Conservation (phyloP, 495 filamentous ascomycete genomes). For the Penicilliopsis zonata region DNA sequence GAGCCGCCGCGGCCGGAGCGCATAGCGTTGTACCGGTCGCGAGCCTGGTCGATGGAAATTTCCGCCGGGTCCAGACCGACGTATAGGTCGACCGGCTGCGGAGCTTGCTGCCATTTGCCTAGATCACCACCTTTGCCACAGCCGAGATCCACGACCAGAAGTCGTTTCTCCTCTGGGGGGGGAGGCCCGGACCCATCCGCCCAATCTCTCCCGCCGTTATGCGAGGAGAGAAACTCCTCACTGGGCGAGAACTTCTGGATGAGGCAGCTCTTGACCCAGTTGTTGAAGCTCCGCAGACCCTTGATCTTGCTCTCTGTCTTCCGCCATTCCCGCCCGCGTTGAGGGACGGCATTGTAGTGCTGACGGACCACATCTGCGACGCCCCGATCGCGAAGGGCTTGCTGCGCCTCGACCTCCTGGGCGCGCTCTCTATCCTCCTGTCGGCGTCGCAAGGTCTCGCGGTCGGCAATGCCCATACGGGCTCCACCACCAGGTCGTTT, state of each 20-base stretch:
- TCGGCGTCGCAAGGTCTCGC: slow-evolving; percentile 54
- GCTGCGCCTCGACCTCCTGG: slow-evolving; percentile 38
- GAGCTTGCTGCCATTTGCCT: slow-evolving; percentile 87
- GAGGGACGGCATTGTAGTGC: slow-evolving; percentile 91
- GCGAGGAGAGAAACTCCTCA: slow-evolving; percentile 47
- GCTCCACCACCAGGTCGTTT: slow-evolving; percentile 80
- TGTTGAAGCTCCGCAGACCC: slow-evolving; percentile 88
- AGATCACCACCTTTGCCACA: slow-evolving; percentile 96
- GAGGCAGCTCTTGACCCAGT: slow-evolving; percentile 94
- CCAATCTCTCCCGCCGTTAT: slow-evolving; percentile 28
- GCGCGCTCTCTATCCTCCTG: slow-evolving; percentile 54
- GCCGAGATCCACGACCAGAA: slow-evolving; percentile 83
- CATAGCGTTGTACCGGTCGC: slow-evolving; percentile 72
- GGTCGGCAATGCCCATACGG: slow-evolving; percentile 58
- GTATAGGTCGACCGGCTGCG: slow-evolving; percentile 74
- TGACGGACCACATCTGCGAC: slow-evolving; percentile 79
- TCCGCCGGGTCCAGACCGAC: slow-evolving; percentile 90
- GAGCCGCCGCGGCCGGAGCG: slow-evolving; percentile 40
- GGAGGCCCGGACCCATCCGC: slow-evolving; percentile 41
- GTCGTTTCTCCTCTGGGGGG: slow-evolving; percentile 30
- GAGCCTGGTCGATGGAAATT: slow-evolving; percentile 78
- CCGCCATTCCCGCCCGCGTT: slow-evolving; percentile 83
- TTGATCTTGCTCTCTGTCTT: slow-evolving; percentile 89
- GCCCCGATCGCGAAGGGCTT: slow-evolving; percentile 34
- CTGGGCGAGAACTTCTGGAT: slow-evolving; percentile 93